Evolutionary conservation across 2,329 filamentous ascomycete genomes (phyloP).

Genomic region (Nemania bipapillata): DNA sequence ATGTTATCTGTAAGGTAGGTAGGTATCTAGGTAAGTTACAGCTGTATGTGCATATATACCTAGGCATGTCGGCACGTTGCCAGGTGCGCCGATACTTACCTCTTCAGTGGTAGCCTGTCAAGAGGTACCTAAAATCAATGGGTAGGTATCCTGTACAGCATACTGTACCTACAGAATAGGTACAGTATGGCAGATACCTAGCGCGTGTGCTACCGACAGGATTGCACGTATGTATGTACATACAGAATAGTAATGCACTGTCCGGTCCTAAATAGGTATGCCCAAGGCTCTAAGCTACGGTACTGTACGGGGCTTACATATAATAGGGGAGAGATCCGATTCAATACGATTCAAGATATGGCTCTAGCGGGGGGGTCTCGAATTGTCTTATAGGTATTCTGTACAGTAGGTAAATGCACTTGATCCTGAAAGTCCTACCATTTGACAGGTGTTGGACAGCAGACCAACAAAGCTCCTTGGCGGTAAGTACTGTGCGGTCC

Average conservation of each 20-base stretch:
- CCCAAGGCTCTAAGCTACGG: constrained; percentile 1
- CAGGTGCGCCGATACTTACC: constrained; percentile 10
- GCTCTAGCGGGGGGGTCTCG: constrained; percentile 15
- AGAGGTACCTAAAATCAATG: background rate
- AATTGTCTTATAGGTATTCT: background rate
- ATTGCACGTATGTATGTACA: too few relatives aligned
- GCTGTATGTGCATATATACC: background rate
- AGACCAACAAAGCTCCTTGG: background rate
- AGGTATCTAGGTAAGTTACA: constrained; percentile 7
- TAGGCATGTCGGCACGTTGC: constrained; percentile 19
- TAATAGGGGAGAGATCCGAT: constrained; percentile 4
- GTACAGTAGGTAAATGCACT: background rate
- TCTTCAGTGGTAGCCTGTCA: background rate
- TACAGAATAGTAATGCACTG: constrained; percentile 8
- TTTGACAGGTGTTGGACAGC: background rate
- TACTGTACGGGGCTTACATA: background rate
- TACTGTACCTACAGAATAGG: constrained; percentile 1
- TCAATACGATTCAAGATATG: constrained; percentile 18
- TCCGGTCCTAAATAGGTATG: background rate
- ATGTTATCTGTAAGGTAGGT: constrained; percentile 22
- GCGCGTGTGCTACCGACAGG: background rate
- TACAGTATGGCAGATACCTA: background rate
- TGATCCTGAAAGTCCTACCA: constrained; percentile 22
- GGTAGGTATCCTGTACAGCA: too few relatives aligned
- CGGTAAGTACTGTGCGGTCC: background rate